phyloP scores from a whole-genome alignment of 495 filamentous ascomycete species.

The Penicillium antarcticum region DNA sequence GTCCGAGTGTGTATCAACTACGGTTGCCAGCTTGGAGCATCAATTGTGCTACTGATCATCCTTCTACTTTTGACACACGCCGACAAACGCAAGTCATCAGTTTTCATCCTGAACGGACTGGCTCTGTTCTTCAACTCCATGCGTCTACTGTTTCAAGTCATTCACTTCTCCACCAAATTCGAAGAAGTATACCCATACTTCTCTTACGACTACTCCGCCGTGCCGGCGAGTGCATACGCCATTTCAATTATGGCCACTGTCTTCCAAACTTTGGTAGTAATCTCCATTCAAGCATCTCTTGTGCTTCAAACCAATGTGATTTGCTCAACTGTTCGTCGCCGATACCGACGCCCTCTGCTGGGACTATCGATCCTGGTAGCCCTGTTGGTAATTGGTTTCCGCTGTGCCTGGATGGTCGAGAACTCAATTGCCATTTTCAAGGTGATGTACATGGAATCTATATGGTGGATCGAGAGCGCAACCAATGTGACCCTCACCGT shows the following conservation, averaged over 20 bases:
- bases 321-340: constrained; percentile 42
- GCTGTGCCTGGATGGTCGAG: constrained; percentile 53
- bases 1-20: constrained; percentile 63
- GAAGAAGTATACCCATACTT: constrained; percentile 57
- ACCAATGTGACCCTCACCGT: constrained; percentile 56
- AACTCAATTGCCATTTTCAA: constrained; percentile 52
- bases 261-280: constrained; percentile 55
- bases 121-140: constrained; percentile 58
- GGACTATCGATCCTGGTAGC: constrained; percentile 50
- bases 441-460: neutral
- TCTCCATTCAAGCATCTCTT: constrained; percentile 63
- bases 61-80: constrained; percentile 60
- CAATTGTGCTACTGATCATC: constrained; percentile 61
- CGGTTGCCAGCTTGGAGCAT: constrained; percentile 71
- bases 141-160: constrained; percentile 54
- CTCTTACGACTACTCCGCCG: constrained; percentile 51
- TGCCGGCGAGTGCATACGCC: constrained; percentile 44
- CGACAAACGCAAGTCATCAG: constrained; percentile 56
- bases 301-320: constrained; percentile 71
- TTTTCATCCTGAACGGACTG: constrained; percentile 64
- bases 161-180: constrained; percentile 59
- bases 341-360: constrained; percentile 42
- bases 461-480: constrained; percentile 48
- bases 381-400: constrained; percentile 55
- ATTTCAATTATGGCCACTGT: constrained; percentile 51